Conservation (phyloP, 352 stramenopile genomes). For the Pythium phragmitis region DNA sequence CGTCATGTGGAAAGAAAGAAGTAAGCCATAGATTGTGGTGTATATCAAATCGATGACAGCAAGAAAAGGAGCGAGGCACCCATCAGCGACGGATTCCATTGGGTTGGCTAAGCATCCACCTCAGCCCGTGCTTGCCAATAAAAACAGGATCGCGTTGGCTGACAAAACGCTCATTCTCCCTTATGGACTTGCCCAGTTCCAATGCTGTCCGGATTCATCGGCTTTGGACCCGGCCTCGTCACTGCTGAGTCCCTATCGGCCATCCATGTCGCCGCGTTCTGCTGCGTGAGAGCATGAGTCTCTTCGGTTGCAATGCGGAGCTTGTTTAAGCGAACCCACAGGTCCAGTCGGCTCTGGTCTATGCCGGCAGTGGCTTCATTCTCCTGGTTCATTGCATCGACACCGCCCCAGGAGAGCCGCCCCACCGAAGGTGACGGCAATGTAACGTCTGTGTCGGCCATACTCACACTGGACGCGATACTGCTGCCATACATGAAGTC, state of each 20-base stretch:
- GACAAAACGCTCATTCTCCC: too few relatives aligned
- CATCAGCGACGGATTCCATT: too few relatives aligned
- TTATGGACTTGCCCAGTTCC: too few relatives aligned
- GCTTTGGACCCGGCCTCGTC: background rate
- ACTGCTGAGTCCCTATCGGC: background rate
- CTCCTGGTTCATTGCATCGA: background rate
- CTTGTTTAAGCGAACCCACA: conserved; percentile 16
- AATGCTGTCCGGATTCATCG: too few relatives aligned
- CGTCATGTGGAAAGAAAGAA: too few relatives aligned
- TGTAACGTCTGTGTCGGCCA: background rate
- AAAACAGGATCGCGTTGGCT: too few relatives aligned
- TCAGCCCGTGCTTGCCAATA: too few relatives aligned
- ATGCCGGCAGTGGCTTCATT: background rate
- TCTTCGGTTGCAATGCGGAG: conserved; percentile 14
- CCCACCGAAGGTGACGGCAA: background rate
- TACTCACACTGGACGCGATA: background rate
- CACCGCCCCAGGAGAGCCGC: background rate
- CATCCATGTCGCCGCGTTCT: background rate
- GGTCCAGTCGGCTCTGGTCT: conserved; percentile 2
- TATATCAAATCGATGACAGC: too few relatives aligned
- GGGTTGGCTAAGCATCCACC: too few relatives aligned
- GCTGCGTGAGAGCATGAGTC: conserved; percentile 6
- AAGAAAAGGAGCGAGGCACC: too few relatives aligned
- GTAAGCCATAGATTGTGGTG: too few relatives aligned
- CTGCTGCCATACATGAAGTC: too few relatives aligned